phyloP scores from a whole-genome alignment of 1,284 basidiomycete genomes.

The Fomes fomentarius region DNA sequence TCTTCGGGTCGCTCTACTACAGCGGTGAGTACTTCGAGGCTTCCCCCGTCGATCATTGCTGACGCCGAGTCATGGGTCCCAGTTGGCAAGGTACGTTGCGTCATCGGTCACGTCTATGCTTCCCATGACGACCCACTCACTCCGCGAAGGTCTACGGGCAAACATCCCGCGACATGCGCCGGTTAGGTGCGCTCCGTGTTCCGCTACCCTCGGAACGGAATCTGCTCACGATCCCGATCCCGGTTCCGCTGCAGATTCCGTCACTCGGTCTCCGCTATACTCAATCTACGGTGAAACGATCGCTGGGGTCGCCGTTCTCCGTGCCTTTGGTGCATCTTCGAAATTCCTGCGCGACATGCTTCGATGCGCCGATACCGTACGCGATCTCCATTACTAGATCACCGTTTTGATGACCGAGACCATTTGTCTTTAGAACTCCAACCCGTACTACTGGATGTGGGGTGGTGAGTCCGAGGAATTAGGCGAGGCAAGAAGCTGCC shows the following conservation, averaged over 20 bases:
- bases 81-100: conserved; percentile 50
- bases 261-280: conserved; percentile 90
- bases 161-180: conserved; percentile 87
- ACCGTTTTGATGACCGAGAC: conserved; percentile 14
- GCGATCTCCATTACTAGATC: conserved; percentile 1
- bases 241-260: conserved; percentile 60
- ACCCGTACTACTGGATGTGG: conserved; percentile 89
- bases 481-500: neutral
- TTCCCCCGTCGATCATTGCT: neutral
- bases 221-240: conserved; percentile 17
- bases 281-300: conserved; percentile 93
- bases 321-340: conserved; percentile 87
- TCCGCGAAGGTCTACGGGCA: conserved; percentile 74
- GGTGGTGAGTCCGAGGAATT: conserved; percentile 51
- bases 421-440: conserved; percentile 58
- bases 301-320: conserved; percentile 84
- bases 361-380: conserved; percentile 75
- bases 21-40: conserved; percentile 49
- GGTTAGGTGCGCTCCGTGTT: conserved; percentile 62
- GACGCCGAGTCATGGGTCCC: conserved; percentile 10
- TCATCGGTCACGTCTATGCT: conserved; percentile 7
- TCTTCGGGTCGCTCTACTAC: conserved; percentile 72
- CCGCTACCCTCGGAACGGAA: conserved; percentile 5
- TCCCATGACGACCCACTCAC: conserved; percentile 2
- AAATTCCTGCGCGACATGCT: conserved; percentile 90